phyloP scores from a whole-genome alignment of 306 rosid species.

The Herpetospermum pedunculosum region DNA sequence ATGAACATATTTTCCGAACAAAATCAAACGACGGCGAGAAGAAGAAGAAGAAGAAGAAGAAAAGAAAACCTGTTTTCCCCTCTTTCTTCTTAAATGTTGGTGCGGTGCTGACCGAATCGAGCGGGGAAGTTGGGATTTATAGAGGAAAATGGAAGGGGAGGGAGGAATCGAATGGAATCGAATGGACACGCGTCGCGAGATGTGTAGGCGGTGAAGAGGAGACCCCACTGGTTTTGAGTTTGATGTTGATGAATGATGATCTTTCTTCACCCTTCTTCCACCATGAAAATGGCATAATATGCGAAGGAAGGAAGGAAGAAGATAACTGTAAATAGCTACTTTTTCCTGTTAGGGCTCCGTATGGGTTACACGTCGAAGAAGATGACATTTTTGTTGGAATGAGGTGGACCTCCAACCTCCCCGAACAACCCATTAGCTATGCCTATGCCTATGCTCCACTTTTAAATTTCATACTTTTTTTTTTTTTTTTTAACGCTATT shows the following conservation, averaged over 20 bases:
- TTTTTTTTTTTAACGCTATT: too few species aligned
- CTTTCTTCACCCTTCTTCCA: neutral
- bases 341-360: neutral
- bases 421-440: too few species aligned
- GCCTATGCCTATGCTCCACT: too few species aligned
- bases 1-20: slow-evolving; percentile 42
- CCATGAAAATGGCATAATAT: neutral
- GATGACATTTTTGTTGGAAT: neutral
- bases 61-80: too few species aligned
- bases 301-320: neutral
- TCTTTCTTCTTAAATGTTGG: too few species aligned
- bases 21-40: neutral
- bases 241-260: neutral
- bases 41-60: neutral
- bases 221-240: neutral
- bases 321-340: neutral
- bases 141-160: neutral
- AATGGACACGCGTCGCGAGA: slow-evolving; percentile 5
- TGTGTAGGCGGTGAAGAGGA: neutral
- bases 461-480: too few species aligned
- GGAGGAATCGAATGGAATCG: too few species aligned
- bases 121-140: neutral
- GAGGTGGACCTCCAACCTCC: neutral
- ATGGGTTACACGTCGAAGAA: neutral
- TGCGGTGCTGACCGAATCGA: neutral